These are phyloP conservation scores for Neobulgaria alba DNA, from an alignment of 2,329 filamentous ascomycete genomes.

Conservation along the genomic window DNA sequence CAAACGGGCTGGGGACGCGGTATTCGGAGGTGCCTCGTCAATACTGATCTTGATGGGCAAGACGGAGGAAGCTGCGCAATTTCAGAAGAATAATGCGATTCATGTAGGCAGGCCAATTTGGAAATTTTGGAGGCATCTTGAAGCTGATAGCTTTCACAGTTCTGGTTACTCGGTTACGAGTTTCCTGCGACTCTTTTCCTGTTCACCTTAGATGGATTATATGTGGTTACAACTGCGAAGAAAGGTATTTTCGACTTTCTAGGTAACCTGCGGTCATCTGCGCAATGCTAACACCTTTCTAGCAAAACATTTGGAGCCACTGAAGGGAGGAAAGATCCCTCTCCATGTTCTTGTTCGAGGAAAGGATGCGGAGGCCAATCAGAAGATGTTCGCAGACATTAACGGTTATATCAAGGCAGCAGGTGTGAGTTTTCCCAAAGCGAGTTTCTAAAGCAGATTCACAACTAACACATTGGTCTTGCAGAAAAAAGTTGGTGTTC, in stretches of 20 bases:
- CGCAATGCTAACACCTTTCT: constrained; percentile 24
- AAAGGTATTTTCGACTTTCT: constrained; percentile 70
- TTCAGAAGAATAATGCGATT: constrained; percentile 93
- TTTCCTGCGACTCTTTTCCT: constrained; percentile 94
- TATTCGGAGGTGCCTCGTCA: constrained; percentile 80
- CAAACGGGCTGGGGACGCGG: constrained; percentile 75
- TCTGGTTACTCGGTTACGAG: constrained; percentile 97
- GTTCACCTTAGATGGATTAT: constrained; percentile 78
- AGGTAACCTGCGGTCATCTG: neutral
- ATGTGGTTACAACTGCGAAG: constrained; percentile 92
- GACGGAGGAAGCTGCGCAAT: constrained; percentile 77
- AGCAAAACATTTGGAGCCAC: constrained; percentile 88
- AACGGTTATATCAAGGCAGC: constrained; percentile 78
- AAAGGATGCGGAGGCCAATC: constrained; percentile 86
- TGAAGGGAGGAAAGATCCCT: constrained; percentile 87
- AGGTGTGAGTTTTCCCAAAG: constrained; percentile 52
- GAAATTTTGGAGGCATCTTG: neutral
- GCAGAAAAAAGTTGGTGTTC: constrained; percentile 80
- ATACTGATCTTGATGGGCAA: constrained; percentile 92
- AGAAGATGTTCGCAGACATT: constrained; percentile 80
- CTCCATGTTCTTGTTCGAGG: constrained; percentile 86
- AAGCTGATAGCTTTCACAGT: constrained; percentile 43
- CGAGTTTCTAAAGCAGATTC: too few species aligned
- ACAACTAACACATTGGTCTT: constrained; percentile 9
- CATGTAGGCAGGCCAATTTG: constrained; percentile 56